A percentile compares a stretch with the other conserved stretches of the same genome.
These are phyloP conservation scores for Ruellia speciosa DNA, from an alignment of 305 asterid genomes.

Conservation along the genomic window DNA sequence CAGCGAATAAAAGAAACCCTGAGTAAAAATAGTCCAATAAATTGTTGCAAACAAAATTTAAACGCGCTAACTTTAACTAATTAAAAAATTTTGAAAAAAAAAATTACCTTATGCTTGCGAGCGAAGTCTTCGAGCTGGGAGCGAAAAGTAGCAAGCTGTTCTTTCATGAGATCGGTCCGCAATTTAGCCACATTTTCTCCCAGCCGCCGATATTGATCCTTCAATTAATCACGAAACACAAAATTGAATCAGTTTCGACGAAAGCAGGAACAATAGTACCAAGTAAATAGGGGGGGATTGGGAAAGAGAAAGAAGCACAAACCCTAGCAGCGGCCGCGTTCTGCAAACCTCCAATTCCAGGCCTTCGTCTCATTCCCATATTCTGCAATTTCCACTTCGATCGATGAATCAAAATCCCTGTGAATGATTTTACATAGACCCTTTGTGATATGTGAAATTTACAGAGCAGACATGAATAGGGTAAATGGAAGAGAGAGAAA, in stretches of 20 bases:
- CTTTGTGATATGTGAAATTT: too few relatives aligned
- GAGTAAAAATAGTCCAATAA: neutral
- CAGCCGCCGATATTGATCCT: conserved; percentile 82
- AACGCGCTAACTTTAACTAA: too few relatives aligned
- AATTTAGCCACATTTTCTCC: conserved; percentile 96
- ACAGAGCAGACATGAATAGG: too few relatives aligned
- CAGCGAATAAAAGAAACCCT: too few relatives aligned
- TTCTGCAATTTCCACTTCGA: neutral
- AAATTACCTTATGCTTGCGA: conserved; percentile 81
- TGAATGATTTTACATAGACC: too few relatives aligned
- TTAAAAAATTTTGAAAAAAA: neutral
- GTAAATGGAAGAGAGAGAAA: too few relatives aligned
- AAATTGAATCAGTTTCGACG: neutral
- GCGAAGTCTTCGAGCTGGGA: conserved; percentile 94
- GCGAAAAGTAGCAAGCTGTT: conserved; percentile 86
- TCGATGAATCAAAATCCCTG: neutral
- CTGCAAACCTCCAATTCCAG: conserved; percentile 93
- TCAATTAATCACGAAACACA: conserved; percentile 10
- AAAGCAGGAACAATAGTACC: neutral
- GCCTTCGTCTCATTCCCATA: conserved; percentile 70
- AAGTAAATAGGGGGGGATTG: neutral
- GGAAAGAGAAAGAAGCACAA: conserved; percentile 12
- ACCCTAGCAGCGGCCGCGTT: conserved; percentile 96
- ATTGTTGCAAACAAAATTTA: neutral
- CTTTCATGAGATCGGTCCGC: conserved; percentile 92